A percentile compares a stretch with the other conserved stretches of the same genome.
Conservation (phyloP, 345 rosid species). For the Anacardium occidentale region DNA sequence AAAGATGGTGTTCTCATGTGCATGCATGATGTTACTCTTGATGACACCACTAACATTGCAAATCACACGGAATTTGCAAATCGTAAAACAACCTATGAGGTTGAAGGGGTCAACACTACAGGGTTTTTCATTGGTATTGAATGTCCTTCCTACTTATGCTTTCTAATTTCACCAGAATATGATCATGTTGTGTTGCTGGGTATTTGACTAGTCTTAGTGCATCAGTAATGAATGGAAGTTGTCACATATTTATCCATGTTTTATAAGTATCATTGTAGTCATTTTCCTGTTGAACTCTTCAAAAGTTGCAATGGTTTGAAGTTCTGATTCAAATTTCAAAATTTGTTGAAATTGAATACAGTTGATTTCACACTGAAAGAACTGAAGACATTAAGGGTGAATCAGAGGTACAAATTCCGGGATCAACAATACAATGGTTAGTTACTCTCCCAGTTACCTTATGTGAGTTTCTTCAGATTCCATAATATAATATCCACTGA, state of each 20-base stretch:
- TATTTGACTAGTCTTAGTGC: not conserved
- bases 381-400: slow-evolving; percentile 65
- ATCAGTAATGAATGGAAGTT: not conserved
- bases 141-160: not conserved
- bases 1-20: slow-evolving; percentile 89
- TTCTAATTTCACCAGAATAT: not conserved
- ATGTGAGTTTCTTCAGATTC: slow-evolving; percentile 4
- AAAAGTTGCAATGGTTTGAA: not conserved
- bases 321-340: slow-evolving; percentile 14
- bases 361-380: slow-evolving; percentile 87
- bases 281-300: not conserved
- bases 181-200: slow-evolving; percentile 15
- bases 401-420: slow-evolving; percentile 76
- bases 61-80: slow-evolving; percentile 73
- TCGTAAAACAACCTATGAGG: slow-evolving; percentile 80
- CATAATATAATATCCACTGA: not conserved
- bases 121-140: slow-evolving; percentile 81
- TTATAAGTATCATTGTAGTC: not conserved
- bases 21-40: slow-evolving; percentile 76
- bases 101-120: slow-evolving; percentile 67
- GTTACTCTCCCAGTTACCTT: slow-evolving; percentile 18
- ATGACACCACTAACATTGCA: slow-evolving; percentile 67
- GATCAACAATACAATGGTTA: slow-evolving; percentile 89
- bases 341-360: slow-evolving; percentile 29
- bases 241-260: not conserved